Conservation (phyloP, 345 rosid species). For the Camelina sativa region DNA sequence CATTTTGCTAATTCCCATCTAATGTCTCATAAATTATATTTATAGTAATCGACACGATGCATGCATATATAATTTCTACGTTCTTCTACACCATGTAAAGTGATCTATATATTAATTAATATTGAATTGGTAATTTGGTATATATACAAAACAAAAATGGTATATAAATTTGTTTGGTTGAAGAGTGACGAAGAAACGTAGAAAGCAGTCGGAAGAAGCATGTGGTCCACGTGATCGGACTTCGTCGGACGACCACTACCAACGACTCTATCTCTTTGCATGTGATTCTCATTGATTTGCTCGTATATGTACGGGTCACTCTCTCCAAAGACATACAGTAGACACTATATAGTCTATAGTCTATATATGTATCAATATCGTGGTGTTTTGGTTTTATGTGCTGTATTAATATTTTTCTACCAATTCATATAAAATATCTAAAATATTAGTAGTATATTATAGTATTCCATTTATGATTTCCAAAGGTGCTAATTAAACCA, state of each 20-base stretch:
- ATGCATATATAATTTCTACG: conserved; percentile 7
- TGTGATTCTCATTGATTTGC: conserved; percentile 43
- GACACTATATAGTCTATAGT: too few relatives aligned
- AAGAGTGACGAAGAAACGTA: conserved; percentile 38
- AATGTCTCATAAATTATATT: background rate
- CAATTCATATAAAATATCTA: background rate
- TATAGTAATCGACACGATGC: conserved; percentile 17
- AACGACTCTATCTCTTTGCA: conserved; percentile 11
- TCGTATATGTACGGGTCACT: conserved; percentile 27
- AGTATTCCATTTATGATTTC: background rate
- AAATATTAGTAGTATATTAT: background rate
- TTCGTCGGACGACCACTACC: conserved; percentile 18
- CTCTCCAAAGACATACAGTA: conserved; percentile 8
- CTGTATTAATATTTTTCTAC: background rate
- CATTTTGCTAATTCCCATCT: background rate
- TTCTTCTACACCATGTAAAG: conserved; percentile 5
- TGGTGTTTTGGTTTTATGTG: conserved; percentile 7
- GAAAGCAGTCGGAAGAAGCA: conserved; percentile 32
- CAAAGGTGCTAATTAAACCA: background rate
- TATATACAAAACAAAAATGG: background rate
- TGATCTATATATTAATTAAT: conserved; percentile 5
- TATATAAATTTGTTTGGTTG: conserved; percentile 13
- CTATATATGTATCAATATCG: background rate
- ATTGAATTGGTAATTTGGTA: conserved; percentile 3
- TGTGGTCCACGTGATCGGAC: conserved; percentile 39